Conservation (phyloP, 371 early-diverging fungal genomes). For the Mucor racemosus region DNA sequence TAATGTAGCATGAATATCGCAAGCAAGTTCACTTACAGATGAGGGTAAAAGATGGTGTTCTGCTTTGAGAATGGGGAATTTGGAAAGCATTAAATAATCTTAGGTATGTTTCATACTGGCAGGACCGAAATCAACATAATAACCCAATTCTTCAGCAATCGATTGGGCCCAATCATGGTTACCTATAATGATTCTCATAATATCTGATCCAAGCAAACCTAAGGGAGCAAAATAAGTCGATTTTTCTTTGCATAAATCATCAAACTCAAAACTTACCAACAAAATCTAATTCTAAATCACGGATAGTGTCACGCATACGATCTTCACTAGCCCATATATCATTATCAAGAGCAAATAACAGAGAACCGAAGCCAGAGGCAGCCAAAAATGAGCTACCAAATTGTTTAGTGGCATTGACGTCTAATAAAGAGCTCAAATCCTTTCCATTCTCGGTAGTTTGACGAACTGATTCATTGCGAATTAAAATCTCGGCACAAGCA, state of each 20-base stretch:
- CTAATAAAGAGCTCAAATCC: not conserved
- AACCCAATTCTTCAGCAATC: conserved; percentile 76
- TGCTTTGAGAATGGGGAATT: conserved; percentile 79
- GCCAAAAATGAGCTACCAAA: conserved; percentile 55
- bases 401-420: not conserved
- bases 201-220: conserved; percentile 81
- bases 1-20: conserved; percentile 85
- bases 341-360: conserved; percentile 79
- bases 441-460: conserved; percentile 6
- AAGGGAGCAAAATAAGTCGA: not conserved
- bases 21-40: conserved; percentile 83
- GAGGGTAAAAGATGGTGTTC: conserved; percentile 80
- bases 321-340: conserved; percentile 82
- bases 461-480: conserved; percentile 43
- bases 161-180: conserved; percentile 85
- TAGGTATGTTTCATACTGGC: conserved; percentile 86
- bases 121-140: conserved; percentile 83
- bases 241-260: not conserved
- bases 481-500: conserved; percentile 58
- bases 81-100: conserved; percentile 85
- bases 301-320: conserved; percentile 76
- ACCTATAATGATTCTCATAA: conserved; percentile 84
- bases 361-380: conserved; percentile 67
- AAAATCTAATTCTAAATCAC: conserved; percentile 80
- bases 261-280: conserved; percentile 54